phyloP scores from a whole-genome alignment of 805 yeast genomes.

The Saccharomycopsis amapae region DNA sequence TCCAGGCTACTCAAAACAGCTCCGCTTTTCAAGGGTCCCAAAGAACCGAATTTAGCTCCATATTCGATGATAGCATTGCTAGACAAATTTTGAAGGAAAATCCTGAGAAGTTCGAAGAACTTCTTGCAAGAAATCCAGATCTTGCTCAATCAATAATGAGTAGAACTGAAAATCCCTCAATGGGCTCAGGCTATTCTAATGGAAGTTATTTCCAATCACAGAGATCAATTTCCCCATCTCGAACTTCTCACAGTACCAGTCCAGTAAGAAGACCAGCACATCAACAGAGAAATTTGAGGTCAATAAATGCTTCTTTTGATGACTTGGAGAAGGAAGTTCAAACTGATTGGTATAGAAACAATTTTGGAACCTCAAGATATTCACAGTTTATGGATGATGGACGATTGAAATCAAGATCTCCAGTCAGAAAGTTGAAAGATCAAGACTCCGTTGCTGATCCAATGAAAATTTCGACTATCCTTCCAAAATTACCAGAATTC shows the following conservation, averaged over 20 bases:
- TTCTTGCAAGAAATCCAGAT: constrained; percentile 19
- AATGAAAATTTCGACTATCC: constrained; percentile 12
- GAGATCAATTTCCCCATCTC: background rate
- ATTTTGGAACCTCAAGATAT: constrained; percentile 12
- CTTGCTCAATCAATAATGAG: constrained; percentile 13
- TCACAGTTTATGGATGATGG: constrained; percentile 7
- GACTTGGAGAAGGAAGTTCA: constrained; percentile 31
- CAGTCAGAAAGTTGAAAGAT: background rate
- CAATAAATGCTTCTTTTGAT: constrained; percentile 26
- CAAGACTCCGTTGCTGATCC: background rate
- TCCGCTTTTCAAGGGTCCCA: background rate
- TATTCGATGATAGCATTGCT: constrained; percentile 13
- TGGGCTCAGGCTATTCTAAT: background rate
- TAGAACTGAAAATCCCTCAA: too few relatives aligned
- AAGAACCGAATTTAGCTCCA: background rate
- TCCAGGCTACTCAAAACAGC: background rate
- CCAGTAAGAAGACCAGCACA: constrained; percentile 1
- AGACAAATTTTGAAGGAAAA: constrained; percentile 16
- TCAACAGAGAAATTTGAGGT: constrained; percentile 1
- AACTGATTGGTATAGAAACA: constrained; percentile 25
- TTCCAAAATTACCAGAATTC: constrained; percentile 16
- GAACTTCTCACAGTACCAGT: constrained; percentile 4
- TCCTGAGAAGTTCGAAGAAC: constrained; percentile 17
- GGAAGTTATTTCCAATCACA: background rate
- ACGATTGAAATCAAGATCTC: background rate